Conservation (phyloP, 495 filamentous ascomycete species). For the Cryomyces antarcticus region DNA sequence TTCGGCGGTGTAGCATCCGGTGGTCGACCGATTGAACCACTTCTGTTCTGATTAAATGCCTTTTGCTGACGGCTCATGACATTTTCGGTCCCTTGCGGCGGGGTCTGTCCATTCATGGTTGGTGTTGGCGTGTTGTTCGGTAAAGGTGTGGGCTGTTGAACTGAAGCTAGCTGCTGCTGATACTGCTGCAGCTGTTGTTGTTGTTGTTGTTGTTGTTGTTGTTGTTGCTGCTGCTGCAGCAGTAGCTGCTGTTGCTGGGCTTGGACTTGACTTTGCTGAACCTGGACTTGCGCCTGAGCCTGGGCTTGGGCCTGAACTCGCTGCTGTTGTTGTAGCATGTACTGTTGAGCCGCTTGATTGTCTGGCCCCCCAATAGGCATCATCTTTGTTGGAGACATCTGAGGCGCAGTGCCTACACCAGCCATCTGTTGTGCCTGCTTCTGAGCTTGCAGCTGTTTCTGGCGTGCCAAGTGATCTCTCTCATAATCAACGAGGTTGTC, state of each 20-base stretch:
- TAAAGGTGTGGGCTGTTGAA: conserved; percentile 14
- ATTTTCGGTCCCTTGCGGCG: neutral
- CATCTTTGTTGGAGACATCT: conserved; percentile 23
- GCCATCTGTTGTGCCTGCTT: conserved; percentile 24
- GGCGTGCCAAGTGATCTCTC: conserved; percentile 15
- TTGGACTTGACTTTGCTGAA: conserved; percentile 18
- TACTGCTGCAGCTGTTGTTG: conserved; percentile 11
- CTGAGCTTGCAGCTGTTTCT: conserved; percentile 23
- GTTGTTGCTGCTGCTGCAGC: conserved; percentile 15
- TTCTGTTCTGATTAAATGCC: too few relatives aligned
- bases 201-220: conserved; percentile 21
- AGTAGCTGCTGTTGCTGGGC: conserved; percentile 18
- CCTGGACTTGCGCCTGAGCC: too few relatives aligned
- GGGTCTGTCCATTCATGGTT: neutral
- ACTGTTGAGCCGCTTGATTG: too few relatives aligned
- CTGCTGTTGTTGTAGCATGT: too few relatives aligned
- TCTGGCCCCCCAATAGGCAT: too few relatives aligned
- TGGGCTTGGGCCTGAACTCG: too few relatives aligned
- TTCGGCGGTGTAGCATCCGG: conserved; percentile 14
- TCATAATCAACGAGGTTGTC: conserved; percentile 57
- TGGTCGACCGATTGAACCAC: conserved; percentile 11
- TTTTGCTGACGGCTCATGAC: too few relatives aligned
- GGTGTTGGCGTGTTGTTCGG: conserved; percentile 10
- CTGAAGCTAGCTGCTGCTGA: conserved; percentile 7
- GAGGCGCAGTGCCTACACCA: conserved; percentile 5